Evolutionary conservation across 306 rosid species (phyloP).

Genomic region (Boehmeria nivea): DNA sequence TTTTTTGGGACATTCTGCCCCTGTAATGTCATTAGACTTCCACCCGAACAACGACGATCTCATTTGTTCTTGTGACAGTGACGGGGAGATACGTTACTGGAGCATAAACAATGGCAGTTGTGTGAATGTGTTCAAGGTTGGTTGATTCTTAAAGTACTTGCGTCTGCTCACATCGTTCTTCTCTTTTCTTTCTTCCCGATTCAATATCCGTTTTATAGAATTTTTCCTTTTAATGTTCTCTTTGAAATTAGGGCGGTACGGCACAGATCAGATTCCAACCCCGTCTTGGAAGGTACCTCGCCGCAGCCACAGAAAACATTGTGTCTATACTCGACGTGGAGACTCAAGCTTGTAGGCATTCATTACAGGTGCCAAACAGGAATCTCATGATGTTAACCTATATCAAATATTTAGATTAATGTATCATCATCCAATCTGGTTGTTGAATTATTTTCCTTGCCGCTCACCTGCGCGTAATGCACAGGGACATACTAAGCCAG

Average conservation of each 20-base stretch:
- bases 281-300: slow-evolving; percentile 73
- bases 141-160: slow-evolving; percentile 21
- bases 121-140: slow-evolving; percentile 59
- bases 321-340: slow-evolving; percentile 92
- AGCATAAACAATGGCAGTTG: slow-evolving; percentile 84
- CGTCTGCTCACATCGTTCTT: too few relatives aligned
- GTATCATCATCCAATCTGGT: too few relatives aligned
- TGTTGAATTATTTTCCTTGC: too few relatives aligned
- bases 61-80: slow-evolving; percentile 86
- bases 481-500: slow-evolving; percentile 74
- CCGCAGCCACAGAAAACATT: slow-evolving; percentile 82
- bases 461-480: slow-evolving; percentile 4
- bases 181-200: neutral
- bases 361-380: slow-evolving; percentile 52
- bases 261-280: slow-evolving; percentile 91
- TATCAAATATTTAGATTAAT: too few relatives aligned
- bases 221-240: too few relatives aligned
- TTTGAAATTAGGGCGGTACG: slow-evolving; percentile 70
- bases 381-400: neutral
- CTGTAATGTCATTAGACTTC: slow-evolving; percentile 91
- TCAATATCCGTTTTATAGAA: too few relatives aligned
- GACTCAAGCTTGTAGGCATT: slow-evolving; percentile 61
- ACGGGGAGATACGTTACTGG: slow-evolving; percentile 95
- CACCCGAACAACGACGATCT: slow-evolving; percentile 92
- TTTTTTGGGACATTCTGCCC: slow-evolving; percentile 71